These are phyloP conservation scores for Amanita inopinata DNA, from an alignment of 768 basidiomycete species.

Conservation along the genomic window DNA sequence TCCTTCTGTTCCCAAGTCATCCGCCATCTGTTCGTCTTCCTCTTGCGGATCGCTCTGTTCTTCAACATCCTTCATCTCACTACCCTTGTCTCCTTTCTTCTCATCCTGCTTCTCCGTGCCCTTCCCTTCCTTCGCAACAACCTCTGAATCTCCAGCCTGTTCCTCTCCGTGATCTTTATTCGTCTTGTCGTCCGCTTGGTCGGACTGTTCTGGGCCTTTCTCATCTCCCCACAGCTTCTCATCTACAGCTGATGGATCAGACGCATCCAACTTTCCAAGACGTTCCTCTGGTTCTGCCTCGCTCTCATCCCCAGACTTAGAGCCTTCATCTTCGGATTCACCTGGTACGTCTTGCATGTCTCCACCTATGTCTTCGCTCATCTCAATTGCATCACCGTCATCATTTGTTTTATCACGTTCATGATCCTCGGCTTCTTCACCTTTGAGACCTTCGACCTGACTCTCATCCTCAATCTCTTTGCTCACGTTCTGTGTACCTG, in stretches of 20 bases:
- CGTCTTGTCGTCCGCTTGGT: conserved; percentile 44
- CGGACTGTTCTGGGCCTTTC: conserved; percentile 40
- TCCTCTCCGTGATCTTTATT: conserved; percentile 51
- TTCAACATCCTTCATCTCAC: conserved; percentile 12
- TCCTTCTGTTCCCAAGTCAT: conserved; percentile 19
- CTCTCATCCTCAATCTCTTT: conserved; percentile 94
- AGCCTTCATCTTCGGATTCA: conserved; percentile 38
- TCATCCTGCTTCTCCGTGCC: conserved; percentile 21
- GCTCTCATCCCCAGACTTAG: conserved; percentile 39
- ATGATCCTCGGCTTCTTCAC: conserved; percentile 41
- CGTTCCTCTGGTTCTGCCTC: conserved; percentile 74
- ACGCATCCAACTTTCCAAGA: conserved; percentile 70
- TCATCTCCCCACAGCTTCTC: conserved; percentile 98
- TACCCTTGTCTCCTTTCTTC: conserved; percentile 19
- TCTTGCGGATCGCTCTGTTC: conserved; percentile 11
- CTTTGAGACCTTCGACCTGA: conserved; percentile 89
- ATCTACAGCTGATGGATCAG: conserved; percentile 79
- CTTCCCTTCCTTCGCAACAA: conserved; percentile 71
- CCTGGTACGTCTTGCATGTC: conserved; percentile 78
- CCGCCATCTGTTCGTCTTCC: conserved; percentile 15
- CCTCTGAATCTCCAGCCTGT: conserved; percentile 46
- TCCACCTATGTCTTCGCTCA: conserved; percentile 85
- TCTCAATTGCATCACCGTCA: conserved; percentile 77
- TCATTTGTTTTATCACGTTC: conserved; percentile 38
- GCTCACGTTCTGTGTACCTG: conserved; percentile 80